These are phyloP conservation scores for Epichloe gansuensis DNA, from an alignment of 2,329 filamentous ascomycete species.

Conservation along the genomic window DNA sequence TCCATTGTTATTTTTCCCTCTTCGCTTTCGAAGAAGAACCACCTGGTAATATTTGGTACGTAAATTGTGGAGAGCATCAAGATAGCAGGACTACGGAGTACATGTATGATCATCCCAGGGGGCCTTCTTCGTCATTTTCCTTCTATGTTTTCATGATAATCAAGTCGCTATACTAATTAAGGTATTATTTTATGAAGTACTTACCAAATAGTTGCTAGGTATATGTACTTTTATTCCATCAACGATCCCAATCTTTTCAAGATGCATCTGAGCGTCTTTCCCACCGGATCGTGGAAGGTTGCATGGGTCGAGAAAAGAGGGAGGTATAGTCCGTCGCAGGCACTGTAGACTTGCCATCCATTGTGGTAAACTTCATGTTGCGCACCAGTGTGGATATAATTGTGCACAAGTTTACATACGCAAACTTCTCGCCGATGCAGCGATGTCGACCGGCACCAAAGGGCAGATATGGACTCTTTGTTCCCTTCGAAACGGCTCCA, in stretches of 20 bases:
- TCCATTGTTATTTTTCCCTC: too few relatives aligned
- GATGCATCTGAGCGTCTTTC: conserved; percentile 12
- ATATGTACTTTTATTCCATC: background rate
- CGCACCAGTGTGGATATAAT: conserved; percentile 52
- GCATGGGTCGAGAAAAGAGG: conserved; percentile 25
- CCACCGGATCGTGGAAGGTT: conserved; percentile 24
- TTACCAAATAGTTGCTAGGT: background rate
- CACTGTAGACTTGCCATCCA: conserved; percentile 42
- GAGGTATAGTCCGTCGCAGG: conserved; percentile 54
- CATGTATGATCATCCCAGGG: background rate
- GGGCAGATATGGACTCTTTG: conserved; percentile 78
- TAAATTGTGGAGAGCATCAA: background rate
- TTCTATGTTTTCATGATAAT: background rate
- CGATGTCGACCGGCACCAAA: conserved; percentile 89
- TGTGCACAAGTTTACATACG: conserved; percentile 56
- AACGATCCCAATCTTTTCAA: background rate
- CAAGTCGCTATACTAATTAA: background rate
- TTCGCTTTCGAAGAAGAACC: too few relatives aligned
- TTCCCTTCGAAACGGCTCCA: conserved; percentile 83
- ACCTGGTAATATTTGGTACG: too few relatives aligned
- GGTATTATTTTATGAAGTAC: background rate
- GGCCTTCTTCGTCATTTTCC: background rate
- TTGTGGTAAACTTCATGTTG: conserved; percentile 45
- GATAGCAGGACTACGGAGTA: background rate
- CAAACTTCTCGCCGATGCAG: conserved; percentile 95